A percentile compares a stretch with the other conserved stretches of the same genome.
Conservation (phyloP, 345 rosid genomes). For the Murraya paniculata region DNA sequence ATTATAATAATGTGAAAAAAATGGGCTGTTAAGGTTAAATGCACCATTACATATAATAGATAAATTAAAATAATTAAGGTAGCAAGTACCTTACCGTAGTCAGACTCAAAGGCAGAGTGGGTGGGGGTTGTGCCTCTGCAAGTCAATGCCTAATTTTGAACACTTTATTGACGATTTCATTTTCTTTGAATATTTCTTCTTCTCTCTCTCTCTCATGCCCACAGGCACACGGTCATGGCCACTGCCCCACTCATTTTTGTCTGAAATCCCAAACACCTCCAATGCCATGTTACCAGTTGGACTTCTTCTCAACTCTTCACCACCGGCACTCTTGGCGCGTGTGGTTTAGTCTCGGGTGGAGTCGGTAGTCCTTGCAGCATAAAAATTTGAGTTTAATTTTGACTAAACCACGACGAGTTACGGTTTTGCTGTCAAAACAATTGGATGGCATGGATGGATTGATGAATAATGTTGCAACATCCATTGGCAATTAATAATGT, state of each 20-base stretch:
- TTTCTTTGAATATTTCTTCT: not conserved
- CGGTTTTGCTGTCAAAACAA: no score
- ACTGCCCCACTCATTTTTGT: slow-evolving; percentile 22
- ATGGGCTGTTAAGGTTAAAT: no score
- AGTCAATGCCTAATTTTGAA: slow-evolving; percentile 37
- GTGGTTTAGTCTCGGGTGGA: not conserved
- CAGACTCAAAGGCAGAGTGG: slow-evolving; percentile 2
- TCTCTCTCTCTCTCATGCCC: not conserved
- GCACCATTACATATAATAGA: no score
- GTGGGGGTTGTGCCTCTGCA: not conserved
- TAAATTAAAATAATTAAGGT: no score
- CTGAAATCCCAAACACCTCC: slow-evolving; percentile 28
- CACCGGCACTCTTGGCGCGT: slow-evolving; percentile 21
- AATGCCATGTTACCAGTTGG: slow-evolving; percentile 24
- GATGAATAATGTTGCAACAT: no score
- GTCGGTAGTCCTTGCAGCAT: not conserved
- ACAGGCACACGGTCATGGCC: not conserved
- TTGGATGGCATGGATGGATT: no score
- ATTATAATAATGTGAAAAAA: no score
- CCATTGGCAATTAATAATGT: no score
- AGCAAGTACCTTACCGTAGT: slow-evolving; percentile 4
- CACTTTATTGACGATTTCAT: slow-evolving; percentile 28
- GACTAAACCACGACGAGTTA: no score
- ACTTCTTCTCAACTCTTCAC: not conserved
- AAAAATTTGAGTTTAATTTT: no score